Base-by-base conservation (phyloP, 768 basidiomycete genomes). In the Cystofilobasidium ferigula region DNA sequence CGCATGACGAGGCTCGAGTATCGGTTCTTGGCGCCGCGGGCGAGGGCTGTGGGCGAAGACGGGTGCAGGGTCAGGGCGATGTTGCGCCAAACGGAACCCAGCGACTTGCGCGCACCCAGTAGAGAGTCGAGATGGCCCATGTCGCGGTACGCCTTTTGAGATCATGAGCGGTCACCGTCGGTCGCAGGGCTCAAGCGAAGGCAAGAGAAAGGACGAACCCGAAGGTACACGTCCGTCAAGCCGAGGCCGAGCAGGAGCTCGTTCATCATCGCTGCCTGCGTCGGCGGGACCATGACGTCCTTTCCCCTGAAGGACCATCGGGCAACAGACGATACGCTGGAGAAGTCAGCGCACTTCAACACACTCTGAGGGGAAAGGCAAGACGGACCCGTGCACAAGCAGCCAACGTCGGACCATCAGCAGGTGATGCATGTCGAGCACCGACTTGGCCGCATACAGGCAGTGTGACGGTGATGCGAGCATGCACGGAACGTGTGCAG, bases 391-490 rank as follows among this genome's bases (percentile, higher is more conserved):
- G 43, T 64, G 63, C 22, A 64, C 43, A 26, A 64, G 56, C 30
- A 64, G 42, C 45, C 57, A 64, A 18, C 57, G 42, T 36, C 26
- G 42, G 56, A 58, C 59, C 42, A 64, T 40, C 38, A 30, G 34
- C 20, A 18, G 32, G 9, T 26, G 12, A 2, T 53, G 43, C 5
- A 64, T 20, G 43, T 64, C 38, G 24, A 64, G 42, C 7, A 64
- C 63, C 34, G 56, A 48, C 48, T 59, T 64, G 16, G 63, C 63
- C 16, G 63, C 63, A 30, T 58, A 64, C 3, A 64, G 57, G 42
- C 56, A 24, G 12, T 58, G 57, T 0, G 42, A 36, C 22, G 63
- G 63, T 30, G 63, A 64, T 1, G 63, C 63, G 16, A 64, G 56
- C 63, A 64, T 64, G n/a, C 54, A 57, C 40, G 59, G 40, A 24